These are phyloP conservation scores for Auriscalpium vulgare DNA, from an alignment of 768 basidiomycete genomes.

Conservation along the genomic window DNA sequence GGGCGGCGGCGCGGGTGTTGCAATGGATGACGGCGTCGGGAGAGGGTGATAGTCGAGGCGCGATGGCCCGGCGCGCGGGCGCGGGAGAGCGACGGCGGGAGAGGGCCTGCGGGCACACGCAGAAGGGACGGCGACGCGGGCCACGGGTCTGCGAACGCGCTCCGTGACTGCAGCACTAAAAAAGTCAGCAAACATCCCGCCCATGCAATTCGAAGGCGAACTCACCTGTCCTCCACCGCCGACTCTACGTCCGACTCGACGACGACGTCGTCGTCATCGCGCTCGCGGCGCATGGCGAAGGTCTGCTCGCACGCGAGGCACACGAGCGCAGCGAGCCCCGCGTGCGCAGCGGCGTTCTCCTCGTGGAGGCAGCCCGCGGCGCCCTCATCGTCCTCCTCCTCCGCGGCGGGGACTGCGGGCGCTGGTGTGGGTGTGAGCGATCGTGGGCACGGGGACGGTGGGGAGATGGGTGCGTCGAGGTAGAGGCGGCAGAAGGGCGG, in stretches of 20 bases:
- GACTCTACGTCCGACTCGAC: no score
- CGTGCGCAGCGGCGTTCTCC: neutral
- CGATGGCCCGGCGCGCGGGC: neutral
- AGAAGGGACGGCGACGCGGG: neutral
- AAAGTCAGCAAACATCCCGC: no score
- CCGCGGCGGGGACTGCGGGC: no score
- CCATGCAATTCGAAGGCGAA: no score
- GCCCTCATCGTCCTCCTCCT: neutral
- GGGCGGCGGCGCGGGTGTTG: neutral
- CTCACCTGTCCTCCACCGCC: neutral
- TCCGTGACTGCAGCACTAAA: no score
- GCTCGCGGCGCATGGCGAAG: neutral
- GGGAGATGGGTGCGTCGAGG: neutral
- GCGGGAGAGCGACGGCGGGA: neutral
- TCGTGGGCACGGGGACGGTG: neutral
- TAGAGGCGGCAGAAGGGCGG: neutral
- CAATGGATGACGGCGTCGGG: no score
- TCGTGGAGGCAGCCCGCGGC: neutral
- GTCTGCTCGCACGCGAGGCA: neutral
- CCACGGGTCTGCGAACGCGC: no score
- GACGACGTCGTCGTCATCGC: neutral
- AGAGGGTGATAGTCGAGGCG: no score
- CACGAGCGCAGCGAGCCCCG: neutral
- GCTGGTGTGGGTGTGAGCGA: neutral
- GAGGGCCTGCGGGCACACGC: neutral